Conservation (phyloP, 148 eudicot species). For the Agrostemma githago region DNA sequence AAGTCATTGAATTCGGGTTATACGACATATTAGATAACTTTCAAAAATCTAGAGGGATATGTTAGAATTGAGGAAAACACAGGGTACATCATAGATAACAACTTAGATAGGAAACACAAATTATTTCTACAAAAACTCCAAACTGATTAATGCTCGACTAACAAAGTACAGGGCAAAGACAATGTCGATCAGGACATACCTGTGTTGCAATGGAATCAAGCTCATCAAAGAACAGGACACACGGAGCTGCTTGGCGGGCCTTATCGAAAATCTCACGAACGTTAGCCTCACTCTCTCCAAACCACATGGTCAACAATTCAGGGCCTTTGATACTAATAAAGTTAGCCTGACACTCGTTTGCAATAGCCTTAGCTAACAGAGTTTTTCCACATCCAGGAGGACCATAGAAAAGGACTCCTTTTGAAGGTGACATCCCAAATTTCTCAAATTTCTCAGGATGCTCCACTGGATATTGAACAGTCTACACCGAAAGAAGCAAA, state of each 20-base stretch:
- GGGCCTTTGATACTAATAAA: constrained; percentile 87
- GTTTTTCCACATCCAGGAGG: constrained; percentile 96
- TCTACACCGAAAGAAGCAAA: constrained; percentile 33
- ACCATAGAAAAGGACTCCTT: constrained; percentile 91
- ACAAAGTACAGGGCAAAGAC: too few relatives aligned
- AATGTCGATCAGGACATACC: constrained; percentile 30
- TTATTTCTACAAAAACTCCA: too few relatives aligned
- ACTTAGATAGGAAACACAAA: too few relatives aligned
- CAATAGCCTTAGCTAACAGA: constrained; percentile 82
- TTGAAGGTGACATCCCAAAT: constrained; percentile 92
- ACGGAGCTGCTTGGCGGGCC: constrained; percentile 82
- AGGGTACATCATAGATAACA: too few relatives aligned
- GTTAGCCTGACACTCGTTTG: constrained; percentile 88
- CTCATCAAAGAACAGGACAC: constrained; percentile 84
- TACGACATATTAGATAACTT: too few relatives aligned
- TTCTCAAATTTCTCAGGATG: constrained; percentile 94
- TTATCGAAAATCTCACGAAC: constrained; percentile 84
- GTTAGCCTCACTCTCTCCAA: constrained; percentile 93
- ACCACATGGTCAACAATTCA: constrained; percentile 89
- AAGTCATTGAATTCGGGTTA: too few relatives aligned
- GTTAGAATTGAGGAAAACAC: too few relatives aligned
- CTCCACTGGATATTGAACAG: constrained; percentile 94
- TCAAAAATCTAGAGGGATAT: too few relatives aligned
- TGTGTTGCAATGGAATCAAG: constrained; percentile 91
- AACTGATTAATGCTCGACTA: too few relatives aligned